Percentiles rank a stretch among this genome's conserved stretches.
Evolutionary conservation across 768 basidiomycete genomes (phyloP).

Genomic region (Boletus rubroflammeus): DNA sequence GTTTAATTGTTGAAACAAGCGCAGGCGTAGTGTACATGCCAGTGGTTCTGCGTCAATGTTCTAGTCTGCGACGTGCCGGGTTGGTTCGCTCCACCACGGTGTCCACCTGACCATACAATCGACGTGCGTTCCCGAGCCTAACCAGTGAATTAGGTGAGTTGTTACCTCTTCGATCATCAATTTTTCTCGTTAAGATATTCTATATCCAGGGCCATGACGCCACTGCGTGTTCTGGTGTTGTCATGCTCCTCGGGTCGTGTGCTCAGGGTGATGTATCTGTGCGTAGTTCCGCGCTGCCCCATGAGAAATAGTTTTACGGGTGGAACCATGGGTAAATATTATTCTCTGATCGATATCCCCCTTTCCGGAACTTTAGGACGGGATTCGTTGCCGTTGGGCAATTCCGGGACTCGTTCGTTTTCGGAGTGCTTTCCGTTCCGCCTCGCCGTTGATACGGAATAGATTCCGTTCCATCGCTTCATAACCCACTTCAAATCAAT

Average conservation of each 20-base stretch:
- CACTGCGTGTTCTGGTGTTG: conserved; percentile 20
- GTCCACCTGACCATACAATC: not conserved
- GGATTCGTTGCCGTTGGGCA: not conserved
- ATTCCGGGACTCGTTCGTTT: conserved; percentile 1
- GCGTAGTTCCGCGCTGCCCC: conserved; percentile 14
- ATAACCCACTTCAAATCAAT: not conserved
- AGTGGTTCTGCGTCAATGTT: not conserved
- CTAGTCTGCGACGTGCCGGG: not conserved
- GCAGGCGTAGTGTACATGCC: not conserved
- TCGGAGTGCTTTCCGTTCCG: conserved; percentile 6
- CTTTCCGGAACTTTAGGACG: not conserved
- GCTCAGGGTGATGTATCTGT: conserved; percentile 22
- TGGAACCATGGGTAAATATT: not conserved
- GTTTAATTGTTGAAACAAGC: not conserved
- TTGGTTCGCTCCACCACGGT: not conserved
- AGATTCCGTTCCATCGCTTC: conserved; percentile 8
- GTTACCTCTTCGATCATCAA: conserved; percentile 13
- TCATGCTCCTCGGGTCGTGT: conserved; percentile 5
- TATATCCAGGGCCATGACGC: conserved; percentile 19
- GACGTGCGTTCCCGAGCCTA: conserved; percentile 8
- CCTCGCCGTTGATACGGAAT: not conserved
- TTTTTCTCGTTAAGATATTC: conserved; percentile 1
- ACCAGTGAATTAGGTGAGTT: conserved; percentile 17
- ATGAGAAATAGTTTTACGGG: conserved; percentile 18
- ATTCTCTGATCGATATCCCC: not conserved